Conservation (phyloP, 2,329 filamentous ascomycete genomes). For the Scytalidium lignicola region DNA sequence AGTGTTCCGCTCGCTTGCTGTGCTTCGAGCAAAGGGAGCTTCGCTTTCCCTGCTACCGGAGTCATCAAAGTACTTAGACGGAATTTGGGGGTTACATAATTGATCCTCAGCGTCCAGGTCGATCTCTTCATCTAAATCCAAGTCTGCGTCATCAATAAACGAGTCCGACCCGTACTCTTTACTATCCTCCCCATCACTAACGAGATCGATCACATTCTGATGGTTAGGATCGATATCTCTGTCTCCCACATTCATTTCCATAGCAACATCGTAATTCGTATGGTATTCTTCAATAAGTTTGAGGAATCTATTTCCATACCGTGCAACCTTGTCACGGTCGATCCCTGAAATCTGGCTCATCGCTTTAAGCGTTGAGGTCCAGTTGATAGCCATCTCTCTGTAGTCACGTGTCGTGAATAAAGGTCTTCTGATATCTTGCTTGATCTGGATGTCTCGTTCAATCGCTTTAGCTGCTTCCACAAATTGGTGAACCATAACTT, state of each 20-base stretch:
- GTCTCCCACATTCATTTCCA: constrained; percentile 24
- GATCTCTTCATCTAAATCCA: constrained; percentile 7
- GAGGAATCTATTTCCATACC: constrained; percentile 57
- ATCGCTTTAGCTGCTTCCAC: constrained; percentile 54
- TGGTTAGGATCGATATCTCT: constrained; percentile 25
- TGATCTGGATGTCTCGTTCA: constrained; percentile 57
- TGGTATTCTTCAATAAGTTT: constrained; percentile 48
- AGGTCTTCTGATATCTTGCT: constrained; percentile 48
- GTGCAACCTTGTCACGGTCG: constrained; percentile 54
- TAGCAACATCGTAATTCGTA: constrained; percentile 44
- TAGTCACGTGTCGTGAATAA: constrained; percentile 67
- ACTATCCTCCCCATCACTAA: constrained; percentile 35
- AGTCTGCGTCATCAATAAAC: constrained; percentile 5
- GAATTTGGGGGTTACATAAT: constrained; percentile 7
- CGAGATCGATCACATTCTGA: constrained; percentile 49
- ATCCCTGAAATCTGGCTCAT: constrained; percentile 63
- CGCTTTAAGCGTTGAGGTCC: constrained; percentile 55
- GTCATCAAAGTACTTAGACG: constrained; percentile 10
- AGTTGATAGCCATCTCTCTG: constrained; percentile 66
- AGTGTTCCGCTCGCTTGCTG: constrained; percentile 4
- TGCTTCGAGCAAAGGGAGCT: background rate
- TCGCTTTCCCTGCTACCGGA: background rate
- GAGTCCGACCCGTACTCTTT: constrained; percentile 12
- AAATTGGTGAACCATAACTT: constrained; percentile 60
- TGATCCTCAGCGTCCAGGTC: constrained; percentile 6